Base-by-base conservation (phyloP, 495 filamentous ascomycete genomes). In the Hypoxylon subgilvum region DNA sequence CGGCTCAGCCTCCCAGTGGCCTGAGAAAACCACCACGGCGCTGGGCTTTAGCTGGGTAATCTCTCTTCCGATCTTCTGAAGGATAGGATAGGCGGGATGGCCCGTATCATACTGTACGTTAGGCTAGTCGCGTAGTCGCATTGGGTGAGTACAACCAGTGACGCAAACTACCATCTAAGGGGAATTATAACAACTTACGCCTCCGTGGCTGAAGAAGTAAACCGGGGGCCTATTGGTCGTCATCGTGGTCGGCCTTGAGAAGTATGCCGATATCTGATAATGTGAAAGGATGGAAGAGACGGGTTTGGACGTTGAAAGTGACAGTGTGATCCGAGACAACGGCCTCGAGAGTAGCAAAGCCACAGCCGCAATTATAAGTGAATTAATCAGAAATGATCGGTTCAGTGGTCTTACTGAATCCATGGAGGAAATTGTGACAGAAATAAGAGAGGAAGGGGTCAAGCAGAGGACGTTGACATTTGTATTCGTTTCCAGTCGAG, bases 1-100 rank as follows among this genome's bases (percentile, higher is more conserved):
- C 25, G 68, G 68, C 1, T 74, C 74, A 17, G 77, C 82, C 71
- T 92, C 86, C 91, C 91, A 95, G 73, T 96, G 90, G 18, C 89
- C 91, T 8, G 88, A 92, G 70, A 96, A 90, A 9, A 96, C 89
- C 8, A 96, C 87, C 10, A 94, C 79, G 12, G 90, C 91, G 49
- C 84, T 86, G 14, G 90, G 90, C 66, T 88, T 88, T 25, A 93
- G 84, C 64, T 84, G 78, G 0, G 89, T 92, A 65, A 96, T 95
- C 64, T 95, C 90, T 6, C 70, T 76, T 21, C 91, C 91, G 42
- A 94, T 85, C 10, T 72, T 58, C 35, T 84, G 80, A 5, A 96
- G 80, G 47, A 88, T 72, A n/a, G 68, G 61, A 66, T 92, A 91
- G 44, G 84, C 90, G 4, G 89, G 89, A 70, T 96, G 91, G 0